Percentiles rank a stretch among this genome's conserved stretches.
Evolutionary conservation across 169 alveolate species (phyloP).

Genomic region (Plasmodium knowlesi): DNA sequence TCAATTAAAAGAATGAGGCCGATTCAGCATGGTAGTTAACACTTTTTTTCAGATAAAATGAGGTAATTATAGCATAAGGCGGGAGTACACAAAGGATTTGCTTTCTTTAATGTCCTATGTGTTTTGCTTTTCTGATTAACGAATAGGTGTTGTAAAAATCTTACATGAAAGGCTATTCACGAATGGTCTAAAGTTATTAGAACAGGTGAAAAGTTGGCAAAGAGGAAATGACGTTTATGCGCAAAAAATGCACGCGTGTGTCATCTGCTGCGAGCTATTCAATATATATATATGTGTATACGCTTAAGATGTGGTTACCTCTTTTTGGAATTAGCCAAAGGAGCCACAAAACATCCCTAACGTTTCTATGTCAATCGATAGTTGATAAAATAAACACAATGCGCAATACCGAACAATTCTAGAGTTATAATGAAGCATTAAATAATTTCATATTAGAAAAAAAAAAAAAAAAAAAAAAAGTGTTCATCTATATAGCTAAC

Average conservation of each 20-base stretch:
- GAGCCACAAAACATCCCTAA: not conserved
- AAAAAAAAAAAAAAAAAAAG: not conserved
- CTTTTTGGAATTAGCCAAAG: not conserved
- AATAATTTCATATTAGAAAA: not conserved
- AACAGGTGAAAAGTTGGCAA: not conserved
- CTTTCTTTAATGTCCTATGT: not conserved
- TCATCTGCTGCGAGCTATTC: not conserved
- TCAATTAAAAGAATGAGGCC: not conserved
- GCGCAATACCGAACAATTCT: not conserved
- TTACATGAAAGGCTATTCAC: not conserved
- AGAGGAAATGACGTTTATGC: not conserved
- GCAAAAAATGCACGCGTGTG: not conserved
- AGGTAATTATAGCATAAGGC: not conserved
- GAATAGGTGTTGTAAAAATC: not conserved
- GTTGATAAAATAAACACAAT: not conserved
- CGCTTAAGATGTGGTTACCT: not conserved
- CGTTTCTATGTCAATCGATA: not conserved
- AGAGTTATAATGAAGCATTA: not conserved
- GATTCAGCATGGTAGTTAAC: not conserved
- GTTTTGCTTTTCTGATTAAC: not conserved
- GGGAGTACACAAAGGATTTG: not conserved
- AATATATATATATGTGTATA: not conserved
- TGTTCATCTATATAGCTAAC: not conserved
- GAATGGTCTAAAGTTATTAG: not conserved
- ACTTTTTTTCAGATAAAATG: not conserved